Percentiles rank a stretch among this genome's conserved stretches.
These are phyloP conservation scores for Sporothrix protearum DNA, from an alignment of 2,329 filamentous ascomycete species.

Conservation along the genomic window DNA sequence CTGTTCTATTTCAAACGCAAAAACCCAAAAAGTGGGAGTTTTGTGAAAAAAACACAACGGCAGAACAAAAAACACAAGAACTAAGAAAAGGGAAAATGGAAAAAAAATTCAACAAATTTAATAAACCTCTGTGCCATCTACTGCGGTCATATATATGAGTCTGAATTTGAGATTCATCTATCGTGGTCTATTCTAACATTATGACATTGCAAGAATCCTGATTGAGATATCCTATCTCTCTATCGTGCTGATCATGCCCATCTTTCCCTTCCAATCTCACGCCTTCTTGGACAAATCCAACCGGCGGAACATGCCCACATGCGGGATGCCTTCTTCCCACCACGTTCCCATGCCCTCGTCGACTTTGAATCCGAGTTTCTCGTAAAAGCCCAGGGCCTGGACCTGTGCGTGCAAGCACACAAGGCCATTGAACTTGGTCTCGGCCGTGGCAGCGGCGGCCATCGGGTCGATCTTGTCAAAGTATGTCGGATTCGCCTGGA, in stretches of 20 bases:
- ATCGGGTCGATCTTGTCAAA: slow-evolving; percentile 49
- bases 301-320: slow-evolving; percentile 75
- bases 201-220: neutral
- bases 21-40: slow-evolving; percentile 24
- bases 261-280: neutral
- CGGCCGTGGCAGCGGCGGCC: slow-evolving; percentile 31
- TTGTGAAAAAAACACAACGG: slow-evolving; percentile 19
- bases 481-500: slow-evolving; percentile 55
- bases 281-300: slow-evolving; percentile 34
- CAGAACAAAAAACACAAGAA: slow-evolving; percentile 17
- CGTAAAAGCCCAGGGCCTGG: slow-evolving; percentile 62
- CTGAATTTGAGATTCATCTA: neutral
- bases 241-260: no score
- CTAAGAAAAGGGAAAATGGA: slow-evolving; percentile 19
- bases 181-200: neutral
- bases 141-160: neutral
- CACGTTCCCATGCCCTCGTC: slow-evolving; percentile 73
- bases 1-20: slow-evolving; percentile 16
- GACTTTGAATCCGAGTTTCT: slow-evolving; percentile 65
- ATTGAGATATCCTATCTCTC: no score
- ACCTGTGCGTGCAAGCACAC: slow-evolving; percentile 77
- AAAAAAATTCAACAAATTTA: slow-evolving; percentile 10
- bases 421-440: slow-evolving; percentile 66
- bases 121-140: neutral
- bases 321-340: slow-evolving; percentile 79